phyloP scores from a whole-genome alignment of 805 yeast genomes.

The Suhomyces kilbournensis region DNA sequence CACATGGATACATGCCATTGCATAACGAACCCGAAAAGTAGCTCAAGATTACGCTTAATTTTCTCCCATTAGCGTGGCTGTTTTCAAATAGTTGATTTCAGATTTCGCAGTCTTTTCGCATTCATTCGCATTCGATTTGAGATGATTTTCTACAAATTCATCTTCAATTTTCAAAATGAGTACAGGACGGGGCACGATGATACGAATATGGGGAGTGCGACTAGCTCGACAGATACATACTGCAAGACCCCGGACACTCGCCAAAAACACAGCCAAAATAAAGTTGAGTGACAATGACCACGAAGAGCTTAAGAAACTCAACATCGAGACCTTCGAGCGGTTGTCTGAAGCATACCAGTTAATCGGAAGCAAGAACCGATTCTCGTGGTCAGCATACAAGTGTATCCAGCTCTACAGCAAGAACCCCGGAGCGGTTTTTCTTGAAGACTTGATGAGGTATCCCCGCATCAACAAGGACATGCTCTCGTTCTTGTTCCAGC shows the following conservation, averaged over 20 bases:
- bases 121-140: background rate
- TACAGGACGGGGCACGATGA: background rate
- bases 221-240: background rate
- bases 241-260: background rate
- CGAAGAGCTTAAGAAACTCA: background rate
- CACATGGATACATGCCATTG: background rate
- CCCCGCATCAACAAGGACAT: conserved; percentile 17
- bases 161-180: background rate
- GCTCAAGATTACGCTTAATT: background rate
- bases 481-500: conserved; percentile 13
- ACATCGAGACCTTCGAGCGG: conserved; percentile 4
- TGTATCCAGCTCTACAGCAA: conserved; percentile 15
- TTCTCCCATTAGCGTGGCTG: background rate
- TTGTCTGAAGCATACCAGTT: conserved; percentile 15
- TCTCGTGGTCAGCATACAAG: conserved; percentile 11
- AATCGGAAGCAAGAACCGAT: conserved; percentile 4
- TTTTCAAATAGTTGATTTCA: too few species aligned
- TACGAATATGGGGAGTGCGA: background rate
- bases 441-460: conserved; percentile 19
- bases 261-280: background rate
- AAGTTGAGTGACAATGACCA: background rate
- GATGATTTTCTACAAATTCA: background rate
- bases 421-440: conserved; percentile 7
- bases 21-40: background rate
- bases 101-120: background rate